Base-by-base conservation (phyloP, 1,284 basidiomycete species). In the Apiotrichum porosum region DNA sequence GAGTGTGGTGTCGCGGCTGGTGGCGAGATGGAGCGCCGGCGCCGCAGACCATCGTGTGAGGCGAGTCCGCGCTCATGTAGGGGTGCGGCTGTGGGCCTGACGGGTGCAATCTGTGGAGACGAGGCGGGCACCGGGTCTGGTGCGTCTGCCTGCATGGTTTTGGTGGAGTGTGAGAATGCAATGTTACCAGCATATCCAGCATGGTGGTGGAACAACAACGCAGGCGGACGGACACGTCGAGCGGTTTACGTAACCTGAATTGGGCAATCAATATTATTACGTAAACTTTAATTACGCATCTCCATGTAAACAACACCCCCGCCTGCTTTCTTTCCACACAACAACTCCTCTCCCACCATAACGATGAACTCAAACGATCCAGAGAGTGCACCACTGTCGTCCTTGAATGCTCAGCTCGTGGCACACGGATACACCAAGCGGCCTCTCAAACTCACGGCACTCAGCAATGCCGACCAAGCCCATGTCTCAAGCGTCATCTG, bases 401-500 rank as follows among this genome's bases (percentile, higher is more conserved):
- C 85, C 56, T 77, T 88, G 62, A 89, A 88, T 68, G 75, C 82
- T 18, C 86, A 89, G 60, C 78, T 91, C 4, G 70, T 86, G 34
- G 81, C 85, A 1, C 86, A 91, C 73, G 89, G 90, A 10, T 91
- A 86, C 63, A 73, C 81, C 0, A 72, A 81, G 30, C 63, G 78
- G 0, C 80, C 83, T 0, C 49, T 73, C 9, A 57, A 77, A 22
- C 73, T 89, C 10, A 81, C 83, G 9, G 81, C 81, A 0, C 68
- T 85, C 18, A 74, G 77, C 4, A 78, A 78, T 37, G 71, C 77
- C 15, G 80, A 85, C 35, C 76, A 80, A n/a, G 82, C 84, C n/a
- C 76, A 76, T 33, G 75, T 85, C 13, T 78, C 85, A 2, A 85
- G 84, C 62, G 89, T 88, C 66, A 62, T 93, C 24, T 76, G 87